Evolutionary conservation across 306 rosid species (phyloP).

Genomic region (Vicia faba): DNA sequence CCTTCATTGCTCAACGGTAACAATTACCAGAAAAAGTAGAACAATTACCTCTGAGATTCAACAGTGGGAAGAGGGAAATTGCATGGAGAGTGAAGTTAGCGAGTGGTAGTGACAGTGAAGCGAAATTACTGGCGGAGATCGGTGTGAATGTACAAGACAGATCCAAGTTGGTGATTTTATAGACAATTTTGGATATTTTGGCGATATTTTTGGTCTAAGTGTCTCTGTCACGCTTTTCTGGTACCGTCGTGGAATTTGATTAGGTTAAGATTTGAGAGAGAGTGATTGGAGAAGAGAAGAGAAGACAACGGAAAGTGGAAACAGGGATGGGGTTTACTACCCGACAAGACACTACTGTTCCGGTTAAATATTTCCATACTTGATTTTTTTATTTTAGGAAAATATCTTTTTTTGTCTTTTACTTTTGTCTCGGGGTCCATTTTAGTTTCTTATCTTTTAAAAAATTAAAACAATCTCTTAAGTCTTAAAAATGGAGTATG

Average conservation of each 20-base stretch:
- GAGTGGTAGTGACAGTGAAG: not conserved
- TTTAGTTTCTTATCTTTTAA: no score
- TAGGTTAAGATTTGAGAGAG: conserved; percentile 38
- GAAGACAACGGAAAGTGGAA: conserved; percentile 10
- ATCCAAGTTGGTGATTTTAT: conserved; percentile 11
- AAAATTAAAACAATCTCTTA: no score
- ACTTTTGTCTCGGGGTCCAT: no score
- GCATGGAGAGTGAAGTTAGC: not conserved
- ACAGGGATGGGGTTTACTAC: conserved; percentile 13
- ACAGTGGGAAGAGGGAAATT: not conserved
- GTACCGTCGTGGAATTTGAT: conserved; percentile 31
- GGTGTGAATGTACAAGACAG: conserved; percentile 28
- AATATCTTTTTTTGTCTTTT: no score
- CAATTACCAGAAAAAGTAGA: not conserved
- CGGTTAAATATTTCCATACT: conserved; percentile 1
- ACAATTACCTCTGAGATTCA: not conserved
- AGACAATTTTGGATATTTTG: conserved; percentile 4
- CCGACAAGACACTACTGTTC: conserved; percentile 15
- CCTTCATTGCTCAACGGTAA: conserved; percentile 7
- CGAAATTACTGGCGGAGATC: conserved; percentile 25
- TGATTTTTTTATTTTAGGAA: not conserved
- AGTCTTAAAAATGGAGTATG: no score
- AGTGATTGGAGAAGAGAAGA: not conserved
- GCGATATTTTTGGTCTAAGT: not conserved
- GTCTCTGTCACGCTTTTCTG: conserved; percentile 23